Evolutionary conservation across 116 monocot species (phyloP).

Genomic region (Papilionanthe hybrid): DNA sequence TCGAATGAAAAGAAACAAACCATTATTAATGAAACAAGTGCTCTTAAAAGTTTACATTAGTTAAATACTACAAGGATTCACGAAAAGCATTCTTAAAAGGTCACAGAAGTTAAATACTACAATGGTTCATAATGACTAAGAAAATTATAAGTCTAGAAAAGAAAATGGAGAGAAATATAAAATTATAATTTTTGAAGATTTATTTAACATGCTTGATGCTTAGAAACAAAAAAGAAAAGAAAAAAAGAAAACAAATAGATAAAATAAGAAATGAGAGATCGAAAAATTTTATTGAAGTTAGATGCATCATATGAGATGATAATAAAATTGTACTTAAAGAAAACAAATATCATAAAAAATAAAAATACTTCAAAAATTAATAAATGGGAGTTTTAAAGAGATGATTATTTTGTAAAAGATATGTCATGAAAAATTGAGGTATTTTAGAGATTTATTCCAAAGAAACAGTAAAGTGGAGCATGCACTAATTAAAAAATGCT

Average conservation of each 20-base stretch:
- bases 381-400: slow-evolving; percentile 1
- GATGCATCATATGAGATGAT: neutral
- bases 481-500: neutral
- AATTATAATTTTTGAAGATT: neutral
- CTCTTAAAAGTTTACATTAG: neutral
- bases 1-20: too few relatives aligned
- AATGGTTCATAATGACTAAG: neutral
- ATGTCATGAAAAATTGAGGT: neutral
- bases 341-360: neutral
- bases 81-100: neutral
- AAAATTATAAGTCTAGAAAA: neutral
- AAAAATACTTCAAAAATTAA: neutral
- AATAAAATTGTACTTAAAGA: neutral
- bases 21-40: neutral
- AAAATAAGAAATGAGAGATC: neutral
- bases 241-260: neutral
- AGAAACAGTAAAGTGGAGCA: neutral
- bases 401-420: neutral
- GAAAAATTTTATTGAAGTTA: neutral
- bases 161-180: neutral
- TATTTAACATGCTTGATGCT: neutral
- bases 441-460: neutral
- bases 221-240: neutral
- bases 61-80: neutral
- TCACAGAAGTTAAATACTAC: neutral